A percentile compares a stretch with the other conserved stretches of the same genome.
Conservation (phyloP, 805 yeast species). For the Wickerhamiella bombiphila region DNA sequence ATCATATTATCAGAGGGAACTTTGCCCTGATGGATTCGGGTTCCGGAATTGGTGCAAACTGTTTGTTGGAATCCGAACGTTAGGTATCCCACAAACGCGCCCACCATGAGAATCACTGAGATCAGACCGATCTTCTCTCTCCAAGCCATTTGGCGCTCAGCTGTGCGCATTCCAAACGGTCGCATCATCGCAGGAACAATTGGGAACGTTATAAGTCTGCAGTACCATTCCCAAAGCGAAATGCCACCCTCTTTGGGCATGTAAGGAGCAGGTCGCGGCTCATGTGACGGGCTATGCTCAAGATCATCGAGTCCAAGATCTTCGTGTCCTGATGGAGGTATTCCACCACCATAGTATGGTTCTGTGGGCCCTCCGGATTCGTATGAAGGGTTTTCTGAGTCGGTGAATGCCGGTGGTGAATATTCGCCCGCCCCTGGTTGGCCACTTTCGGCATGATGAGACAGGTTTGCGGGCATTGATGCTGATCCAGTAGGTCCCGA, state of each 20-base stretch:
- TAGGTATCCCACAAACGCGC: slow-evolving; percentile 66
- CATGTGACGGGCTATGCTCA: background rate
- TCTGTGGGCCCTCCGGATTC: background rate
- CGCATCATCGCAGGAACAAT: slow-evolving; percentile 64
- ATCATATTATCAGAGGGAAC: slow-evolving; percentile 48
- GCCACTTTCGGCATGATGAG: background rate
- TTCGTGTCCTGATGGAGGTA: background rate
- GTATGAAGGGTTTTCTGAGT: background rate
- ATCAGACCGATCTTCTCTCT: slow-evolving; percentile 84
- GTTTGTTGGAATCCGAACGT: slow-evolving; percentile 84
- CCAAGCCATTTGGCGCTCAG: slow-evolving; percentile 89
- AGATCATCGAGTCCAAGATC: background rate
- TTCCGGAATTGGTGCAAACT: slow-evolving; percentile 41
- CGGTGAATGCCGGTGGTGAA: background rate
- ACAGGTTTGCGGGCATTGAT: background rate
- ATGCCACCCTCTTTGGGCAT: slow-evolving; percentile 15
- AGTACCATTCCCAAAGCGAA: slow-evolving; percentile 66
- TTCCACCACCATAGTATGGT: no score
- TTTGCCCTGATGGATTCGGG: slow-evolving; percentile 46
- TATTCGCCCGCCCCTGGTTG: background rate
- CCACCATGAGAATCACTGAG: slow-evolving; percentile 56
- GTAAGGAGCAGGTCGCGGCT: background rate
- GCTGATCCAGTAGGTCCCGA: background rate
- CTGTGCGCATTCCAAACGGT: slow-evolving; percentile 62
- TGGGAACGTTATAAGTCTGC: slow-evolving; percentile 76